Base-by-base conservation (phyloP, 164 flowering plant genomes). In the Tetrastigma voinierianum region DNA sequence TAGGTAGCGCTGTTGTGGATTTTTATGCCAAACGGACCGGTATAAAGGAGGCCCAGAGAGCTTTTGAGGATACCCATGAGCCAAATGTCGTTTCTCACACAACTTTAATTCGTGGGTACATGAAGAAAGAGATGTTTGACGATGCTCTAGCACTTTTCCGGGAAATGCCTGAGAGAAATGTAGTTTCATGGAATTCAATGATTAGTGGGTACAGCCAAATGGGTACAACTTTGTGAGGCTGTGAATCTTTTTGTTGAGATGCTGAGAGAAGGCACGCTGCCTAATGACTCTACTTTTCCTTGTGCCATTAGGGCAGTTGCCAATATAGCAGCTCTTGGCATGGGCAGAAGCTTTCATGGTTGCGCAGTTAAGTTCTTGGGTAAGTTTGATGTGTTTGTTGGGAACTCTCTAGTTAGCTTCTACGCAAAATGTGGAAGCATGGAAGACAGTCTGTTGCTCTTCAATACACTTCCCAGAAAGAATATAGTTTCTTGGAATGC, bases 131-230 rank as follows among this genome's bases (percentile, higher is more conserved):
- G 61, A 77, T 73, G 59, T 68, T 84, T 64, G 87, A 84, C 14
- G 88, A 86, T 62, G 97, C 93, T 52, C 25, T 69, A 1, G 16
- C 9, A 57, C 61, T 88, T 2, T 92, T 92, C 62, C 10, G 23
- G 19, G 46, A 47, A n/a, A 90, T 90, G 86, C 92, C 96, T 0
- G 90, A 90, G 69, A 81, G 78, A 64, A 90, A 88, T 75, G 81
- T 83, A 9, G 90, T 92, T 61, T 80, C 91, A 1, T 92, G 97
- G 97, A 92, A 92, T 75, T 90, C 94, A 0, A 79, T 92, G 90
- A 90, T 92, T 53, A 76, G 89, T 15, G 97, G 96, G 73, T 84
- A 47, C 71, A 84, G 92, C 74, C 93, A 92, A 64, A 78, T 68
- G 46, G 97, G 97, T 72, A 71, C 9, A 92, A 78, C 59, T n/a